Percentiles rank a stretch among this genome's conserved stretches.
Evolutionary conservation across 2,329 filamentous ascomycete genomes (phyloP).

Genomic region (Aureobasidium sp.): DNA sequence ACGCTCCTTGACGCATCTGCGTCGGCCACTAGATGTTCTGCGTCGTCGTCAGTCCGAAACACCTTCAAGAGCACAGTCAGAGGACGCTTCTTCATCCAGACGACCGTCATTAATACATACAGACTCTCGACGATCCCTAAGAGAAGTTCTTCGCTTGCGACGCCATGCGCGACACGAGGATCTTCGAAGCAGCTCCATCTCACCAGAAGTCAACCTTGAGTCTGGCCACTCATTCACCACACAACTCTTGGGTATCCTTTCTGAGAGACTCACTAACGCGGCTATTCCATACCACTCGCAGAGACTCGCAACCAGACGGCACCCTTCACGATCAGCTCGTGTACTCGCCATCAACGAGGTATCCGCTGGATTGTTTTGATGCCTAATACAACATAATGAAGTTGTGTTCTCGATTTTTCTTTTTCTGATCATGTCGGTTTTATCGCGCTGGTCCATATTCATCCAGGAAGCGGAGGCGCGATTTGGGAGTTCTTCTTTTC

Average conservation of each 20-base stretch:
- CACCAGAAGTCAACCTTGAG: too few relatives aligned
- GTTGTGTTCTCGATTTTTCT: neutral
- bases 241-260: too few relatives aligned
- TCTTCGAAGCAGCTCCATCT: neutral
- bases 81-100: neutral
- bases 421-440: neutral
- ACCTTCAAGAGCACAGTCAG: neutral
- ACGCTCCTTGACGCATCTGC: slow-evolving; percentile 1
- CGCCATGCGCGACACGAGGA: neutral
- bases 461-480: neutral
- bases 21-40: neutral
- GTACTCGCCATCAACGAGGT: too few relatives aligned
- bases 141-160: neutral
- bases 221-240: neutral
- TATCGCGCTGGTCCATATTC: neutral
- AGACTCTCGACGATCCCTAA: neutral
- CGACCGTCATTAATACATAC: neutral
- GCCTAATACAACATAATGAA: neutral
- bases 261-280: too few relatives aligned
- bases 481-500: neutral
- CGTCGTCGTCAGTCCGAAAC: neutral
- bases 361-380: neutral
- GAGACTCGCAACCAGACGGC: too few relatives aligned
- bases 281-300: too few relatives aligned
- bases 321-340: too few relatives aligned